Percentiles rank a stretch among this genome's conserved stretches.
Evolutionary conservation across 306 rosid genomes (phyloP).

Genomic region (Alnus rubra): DNA sequence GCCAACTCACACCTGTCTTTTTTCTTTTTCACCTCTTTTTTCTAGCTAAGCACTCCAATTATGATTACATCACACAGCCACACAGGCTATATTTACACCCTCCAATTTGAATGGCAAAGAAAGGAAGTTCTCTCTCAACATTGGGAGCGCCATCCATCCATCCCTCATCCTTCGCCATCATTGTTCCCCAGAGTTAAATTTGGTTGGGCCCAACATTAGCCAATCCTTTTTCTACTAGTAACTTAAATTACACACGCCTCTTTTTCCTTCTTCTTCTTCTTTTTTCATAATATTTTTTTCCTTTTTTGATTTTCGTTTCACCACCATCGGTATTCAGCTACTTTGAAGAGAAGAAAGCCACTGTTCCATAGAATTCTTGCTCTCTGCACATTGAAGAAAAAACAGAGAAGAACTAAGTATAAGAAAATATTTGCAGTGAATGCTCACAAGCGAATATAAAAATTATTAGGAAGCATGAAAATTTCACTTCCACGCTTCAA

Average conservation of each 20-base stretch:
- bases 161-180: constrained; percentile 34
- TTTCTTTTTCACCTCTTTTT: neutral
- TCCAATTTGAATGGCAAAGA: neutral
- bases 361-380: constrained; percentile 76
- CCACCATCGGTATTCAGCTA: constrained; percentile 40
- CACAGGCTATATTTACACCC: neutral
- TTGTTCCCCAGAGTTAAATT: constrained; percentile 29
- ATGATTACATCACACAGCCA: neutral
- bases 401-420: constrained; percentile 23
- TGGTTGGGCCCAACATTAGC: constrained; percentile 22
- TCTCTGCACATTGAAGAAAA: constrained; percentile 52
- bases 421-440: neutral
- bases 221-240: constrained; percentile 32
- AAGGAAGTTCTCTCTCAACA: constrained; percentile 4
- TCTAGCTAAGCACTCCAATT: neutral
- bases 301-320: neutral
- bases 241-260: constrained; percentile 15
- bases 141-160: constrained; percentile 22
- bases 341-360: constrained; percentile 76
- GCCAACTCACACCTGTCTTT: neutral
- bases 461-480: neutral
- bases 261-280: neutral
- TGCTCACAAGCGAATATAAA: neutral
- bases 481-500: neutral
- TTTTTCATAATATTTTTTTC: neutral